A percentile compares a stretch with the other conserved stretches of the same genome.
phyloP scores from a whole-genome alignment of 2,329 filamentous ascomycete species.

The Pseudocercospora cruenta region DNA sequence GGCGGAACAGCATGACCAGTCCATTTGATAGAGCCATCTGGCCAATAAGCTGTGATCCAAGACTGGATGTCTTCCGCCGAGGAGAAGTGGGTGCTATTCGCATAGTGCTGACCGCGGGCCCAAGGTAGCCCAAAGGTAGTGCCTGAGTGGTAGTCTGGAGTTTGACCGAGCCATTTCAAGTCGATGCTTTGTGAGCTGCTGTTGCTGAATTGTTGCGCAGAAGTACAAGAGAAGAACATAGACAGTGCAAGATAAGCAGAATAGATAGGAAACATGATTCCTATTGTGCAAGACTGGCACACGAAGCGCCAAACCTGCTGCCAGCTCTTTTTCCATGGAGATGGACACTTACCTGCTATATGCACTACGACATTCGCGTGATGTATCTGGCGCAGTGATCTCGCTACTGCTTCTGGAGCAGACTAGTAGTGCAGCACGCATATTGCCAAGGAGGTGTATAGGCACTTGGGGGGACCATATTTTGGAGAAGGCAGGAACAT shows the following conservation, averaged over 20 bases:
- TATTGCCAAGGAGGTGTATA: background rate
- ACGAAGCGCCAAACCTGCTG: background rate
- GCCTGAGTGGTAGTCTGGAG: conserved; percentile 32
- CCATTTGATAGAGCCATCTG: conserved; percentile 65
- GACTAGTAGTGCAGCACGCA: background rate
- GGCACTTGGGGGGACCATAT: background rate
- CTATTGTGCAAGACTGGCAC: background rate
- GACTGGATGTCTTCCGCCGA: conserved; percentile 49
- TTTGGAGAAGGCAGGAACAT: background rate
- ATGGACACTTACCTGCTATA: background rate
- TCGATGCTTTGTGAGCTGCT: conserved; percentile 10
- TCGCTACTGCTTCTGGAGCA: background rate
- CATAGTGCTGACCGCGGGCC: conserved; percentile 42
- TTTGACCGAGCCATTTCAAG: conserved; percentile 19
- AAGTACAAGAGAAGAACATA: background rate
- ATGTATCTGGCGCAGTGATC: background rate
- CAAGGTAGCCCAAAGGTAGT: conserved; percentile 48
- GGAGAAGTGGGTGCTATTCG: conserved; percentile 41
- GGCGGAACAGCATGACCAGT: conserved; percentile 60
- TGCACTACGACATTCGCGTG: background rate
- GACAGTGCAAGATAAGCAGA: background rate
- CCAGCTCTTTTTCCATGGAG: background rate
- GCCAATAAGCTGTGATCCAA: conserved; percentile 63
- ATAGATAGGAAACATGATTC: background rate
- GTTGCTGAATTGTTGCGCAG: conserved; percentile 1